phyloP scores from a whole-genome alignment of 169 alveolate species.

The Plasmodium vivax region DNA sequence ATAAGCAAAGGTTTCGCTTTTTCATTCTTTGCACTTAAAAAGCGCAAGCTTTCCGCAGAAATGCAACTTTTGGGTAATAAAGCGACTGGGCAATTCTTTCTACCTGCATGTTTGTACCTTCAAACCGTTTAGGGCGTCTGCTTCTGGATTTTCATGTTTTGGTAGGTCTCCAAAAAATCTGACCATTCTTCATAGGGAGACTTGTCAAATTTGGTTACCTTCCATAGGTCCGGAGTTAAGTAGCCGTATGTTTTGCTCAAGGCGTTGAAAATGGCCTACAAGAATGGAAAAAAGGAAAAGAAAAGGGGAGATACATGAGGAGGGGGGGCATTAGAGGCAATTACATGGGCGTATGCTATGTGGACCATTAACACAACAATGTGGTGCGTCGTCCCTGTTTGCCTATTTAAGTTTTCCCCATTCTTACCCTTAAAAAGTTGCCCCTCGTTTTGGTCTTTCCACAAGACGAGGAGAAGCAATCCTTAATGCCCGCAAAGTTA shows the following conservation, averaged over 20 bases:
- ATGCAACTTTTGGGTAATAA: neutral
- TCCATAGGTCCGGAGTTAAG: slow-evolving; percentile 99
- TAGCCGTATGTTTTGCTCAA: slow-evolving; percentile 96
- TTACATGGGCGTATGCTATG: neutral
- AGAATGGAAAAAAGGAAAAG: neutral
- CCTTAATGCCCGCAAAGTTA: slow-evolving; percentile 98
- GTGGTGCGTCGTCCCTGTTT: neutral
- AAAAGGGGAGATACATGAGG: neutral
- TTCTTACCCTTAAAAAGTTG: slow-evolving; percentile 94
- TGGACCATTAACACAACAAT: neutral
- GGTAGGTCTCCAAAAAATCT: slow-evolving; percentile 90
- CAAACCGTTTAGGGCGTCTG: neutral
- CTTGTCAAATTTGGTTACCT: slow-evolving; percentile 88
- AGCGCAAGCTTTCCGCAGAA: neutral
- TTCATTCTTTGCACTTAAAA: neutral
- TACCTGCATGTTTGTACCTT: neutral
- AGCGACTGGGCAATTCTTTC: neutral
- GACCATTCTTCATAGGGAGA: slow-evolving; percentile 95
- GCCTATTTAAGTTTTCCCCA: neutral
- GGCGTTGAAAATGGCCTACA: slow-evolving; percentile 97
- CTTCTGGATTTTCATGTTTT: slow-evolving; percentile 44
- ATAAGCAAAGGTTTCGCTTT: neutral
- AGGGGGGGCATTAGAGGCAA: neutral
- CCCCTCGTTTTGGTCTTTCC: slow-evolving; percentile 99
- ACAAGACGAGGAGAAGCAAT: slow-evolving; percentile 97